Evolutionary conservation across 1,284 basidiomycete species (phyloP).

Genomic region (Boletus sp.): DNA sequence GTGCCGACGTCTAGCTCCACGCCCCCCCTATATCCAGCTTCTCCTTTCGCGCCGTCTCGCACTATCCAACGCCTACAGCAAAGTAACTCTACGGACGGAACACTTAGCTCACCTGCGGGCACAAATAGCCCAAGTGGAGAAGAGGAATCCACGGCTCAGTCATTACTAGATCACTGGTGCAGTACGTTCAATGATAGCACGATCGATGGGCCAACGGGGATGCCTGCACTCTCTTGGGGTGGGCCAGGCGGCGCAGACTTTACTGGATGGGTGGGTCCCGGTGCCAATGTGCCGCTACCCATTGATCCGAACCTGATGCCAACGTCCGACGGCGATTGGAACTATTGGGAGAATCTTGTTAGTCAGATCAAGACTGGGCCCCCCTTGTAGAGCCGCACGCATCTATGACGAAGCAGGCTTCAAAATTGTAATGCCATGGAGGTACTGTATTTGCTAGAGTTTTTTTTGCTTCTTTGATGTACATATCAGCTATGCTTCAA

Average conservation of each 20-base stretch:
- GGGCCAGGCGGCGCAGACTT: conserved; percentile 61
- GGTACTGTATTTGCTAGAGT: conserved; percentile 13
- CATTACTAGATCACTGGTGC: conserved; percentile 79
- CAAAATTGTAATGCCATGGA: conserved; percentile 11
- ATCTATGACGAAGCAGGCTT: conserved; percentile 16
- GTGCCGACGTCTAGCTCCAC: conserved; percentile 32
- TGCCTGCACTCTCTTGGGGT: conserved; percentile 62
- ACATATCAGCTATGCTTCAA: conserved; percentile 12
- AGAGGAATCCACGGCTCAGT: conserved; percentile 75
- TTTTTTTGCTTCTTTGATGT: conserved; percentile 12
- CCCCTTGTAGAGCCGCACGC: conserved; percentile 27
- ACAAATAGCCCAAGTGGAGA: conserved; percentile 71
- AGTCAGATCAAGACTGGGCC: conserved; percentile 67
- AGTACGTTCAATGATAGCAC: conserved; percentile 69
- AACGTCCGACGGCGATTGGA: conserved; percentile 71
- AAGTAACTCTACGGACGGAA: conserved; percentile 43
- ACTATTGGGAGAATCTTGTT: conserved; percentile 80
- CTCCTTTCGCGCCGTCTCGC: conserved; percentile 52
- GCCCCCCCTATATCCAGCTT: conserved; percentile 37
- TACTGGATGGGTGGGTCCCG: conserved; percentile 59
- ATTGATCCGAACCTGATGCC: conserved; percentile 48
- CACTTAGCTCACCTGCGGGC: conserved; percentile 54
- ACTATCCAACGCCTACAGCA: conserved; percentile 67
- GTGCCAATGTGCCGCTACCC: conserved; percentile 33
- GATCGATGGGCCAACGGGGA: conserved; percentile 54